Base-by-base conservation (phyloP, 2,329 filamentous ascomycete species). In the Aspergillus ochraceus region DNA sequence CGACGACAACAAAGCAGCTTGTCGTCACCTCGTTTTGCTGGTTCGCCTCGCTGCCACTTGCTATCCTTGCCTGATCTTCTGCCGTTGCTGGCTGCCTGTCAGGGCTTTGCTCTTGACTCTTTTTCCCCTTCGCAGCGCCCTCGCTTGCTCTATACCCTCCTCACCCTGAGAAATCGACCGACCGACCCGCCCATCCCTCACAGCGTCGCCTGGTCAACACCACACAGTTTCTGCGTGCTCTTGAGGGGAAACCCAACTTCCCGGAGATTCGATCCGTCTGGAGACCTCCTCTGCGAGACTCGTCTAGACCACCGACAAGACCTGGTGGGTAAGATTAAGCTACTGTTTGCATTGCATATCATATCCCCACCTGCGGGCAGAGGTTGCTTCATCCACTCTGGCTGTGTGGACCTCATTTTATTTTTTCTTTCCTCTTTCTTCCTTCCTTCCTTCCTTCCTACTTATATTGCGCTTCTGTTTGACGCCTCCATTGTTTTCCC, bases 1-100 rank as follows among this genome's bases (percentile, higher is more conserved):
- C 56, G 52, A 60, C 64, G 64, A 68, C 65, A 66, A 66, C 66
- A 67, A 63, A 67, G 62, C 65, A 66, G 49, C 51, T 55, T 45
- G 52, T 62, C 57, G 59, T 64, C 61, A 61, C 61, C 55, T 56
- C 36, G 32, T 36, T 49, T 59, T 58, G 55, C 47, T 63, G 42
- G 51, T 49, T 32, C 36, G 14, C 30, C 32, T 51, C 32, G 46
- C 46, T 59, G 47, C 46, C 50, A 39, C 36, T 30, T 49, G 54
- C 39, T 51, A 26, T 56, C 46, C 51, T 42, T 49, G 22, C 49
- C 59, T 26, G 14, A 36, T 36, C 32, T 14, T 4, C 32, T 36
- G 32, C 32, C 32, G 14, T 36, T 36, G 32, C 32, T 36, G 32
- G 32, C 32, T 36, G 12, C n/a, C 22, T 53, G 24, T 11, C 32